phyloP scores from a whole-genome alignment of 192 early-diverging fungal species.

The Linnemannia elongata region DNA sequence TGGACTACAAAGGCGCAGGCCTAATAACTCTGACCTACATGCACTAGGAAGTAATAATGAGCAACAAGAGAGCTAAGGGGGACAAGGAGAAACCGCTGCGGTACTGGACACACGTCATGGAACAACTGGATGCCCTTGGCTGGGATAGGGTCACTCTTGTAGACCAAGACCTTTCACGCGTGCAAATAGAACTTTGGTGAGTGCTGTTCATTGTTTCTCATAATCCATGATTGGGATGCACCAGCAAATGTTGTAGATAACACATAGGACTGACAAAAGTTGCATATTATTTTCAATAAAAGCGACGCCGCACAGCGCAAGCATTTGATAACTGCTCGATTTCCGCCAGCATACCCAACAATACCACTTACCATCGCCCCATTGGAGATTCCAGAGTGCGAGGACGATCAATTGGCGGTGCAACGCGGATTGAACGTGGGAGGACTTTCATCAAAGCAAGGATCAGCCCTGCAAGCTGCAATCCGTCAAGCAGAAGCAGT shows the following conservation, averaged over 20 bases:
- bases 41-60: conserved; percentile 35
- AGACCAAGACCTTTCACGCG: conserved; percentile 20
- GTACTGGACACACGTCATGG: conserved; percentile 32
- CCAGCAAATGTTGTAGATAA: not conserved
- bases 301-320: conserved; percentile 35
- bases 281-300: not conserved
- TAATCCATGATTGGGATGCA: not conserved
- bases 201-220: not conserved
- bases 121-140: conserved; percentile 42
- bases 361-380: conserved; percentile 28
- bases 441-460: not conserved
- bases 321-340: conserved; percentile 30
- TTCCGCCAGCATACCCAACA: conserved; percentile 36
- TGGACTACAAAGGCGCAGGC: too few relatives aligned
- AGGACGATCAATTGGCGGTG: not conserved
- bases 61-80: not conserved
- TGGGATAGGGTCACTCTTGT: conserved; percentile 36
- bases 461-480: not conserved
- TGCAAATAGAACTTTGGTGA: conserved; percentile 34
- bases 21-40: too few relatives aligned
- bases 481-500: conserved; percentile 33
- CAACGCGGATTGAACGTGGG: not conserved
- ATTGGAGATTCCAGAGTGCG: conserved; percentile 26
- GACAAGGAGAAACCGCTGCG: conserved; percentile 14
- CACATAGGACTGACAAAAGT: not conserved